Percentiles rank a stretch among this genome's conserved stretches.
These are phyloP conservation scores for Diaporthe humulicola DNA, from an alignment of 2,329 filamentous ascomycete species.

Conservation along the genomic window DNA sequence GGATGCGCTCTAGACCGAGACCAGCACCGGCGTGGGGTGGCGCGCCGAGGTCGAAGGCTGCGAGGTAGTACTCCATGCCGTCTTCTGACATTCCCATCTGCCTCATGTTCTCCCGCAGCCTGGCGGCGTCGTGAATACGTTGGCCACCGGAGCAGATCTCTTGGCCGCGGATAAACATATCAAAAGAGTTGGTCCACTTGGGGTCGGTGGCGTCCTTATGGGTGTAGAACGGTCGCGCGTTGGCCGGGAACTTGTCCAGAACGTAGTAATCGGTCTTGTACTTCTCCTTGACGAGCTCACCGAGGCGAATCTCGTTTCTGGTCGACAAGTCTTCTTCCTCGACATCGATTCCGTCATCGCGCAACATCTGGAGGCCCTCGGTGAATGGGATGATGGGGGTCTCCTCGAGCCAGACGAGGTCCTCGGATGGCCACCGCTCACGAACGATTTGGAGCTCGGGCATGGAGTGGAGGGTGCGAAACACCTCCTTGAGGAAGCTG, in stretches of 20 bases:
- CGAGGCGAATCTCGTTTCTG: conserved; percentile 87
- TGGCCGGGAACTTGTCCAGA: conserved; percentile 90
- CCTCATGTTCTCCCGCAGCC: conserved; percentile 83
- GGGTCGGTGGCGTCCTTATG: conserved; percentile 83
- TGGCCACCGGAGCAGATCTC: conserved; percentile 94
- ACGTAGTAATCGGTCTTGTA: conserved; percentile 93
- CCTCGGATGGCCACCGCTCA: conserved; percentile 86
- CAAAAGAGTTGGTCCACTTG: conserved; percentile 88
- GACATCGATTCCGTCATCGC: conserved; percentile 80
- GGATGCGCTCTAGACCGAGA: conserved; percentile 88
- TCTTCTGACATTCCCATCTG: conserved; percentile 80
- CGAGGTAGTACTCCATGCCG: conserved; percentile 92
- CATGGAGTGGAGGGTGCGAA: conserved; percentile 70
- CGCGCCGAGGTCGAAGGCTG: conserved; percentile 88
- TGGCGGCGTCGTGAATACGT: conserved; percentile 85
- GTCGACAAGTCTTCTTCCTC: conserved; percentile 86
- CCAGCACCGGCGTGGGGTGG: conserved; percentile 92
- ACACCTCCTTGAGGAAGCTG: conserved; percentile 78
- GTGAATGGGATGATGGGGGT: conserved; percentile 86
- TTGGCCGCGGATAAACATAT: conserved; percentile 93
- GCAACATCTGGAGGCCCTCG: conserved; percentile 85
- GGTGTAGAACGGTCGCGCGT: conserved; percentile 90
- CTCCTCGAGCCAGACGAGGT: conserved; percentile 88
- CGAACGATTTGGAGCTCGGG: conserved; percentile 85
- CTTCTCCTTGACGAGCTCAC: conserved; percentile 86